A percentile compares a stretch with the other conserved stretches of the same genome.
These are phyloP conservation scores for Kondoa malvinella DNA, from an alignment of 768 basidiomycete genomes.

Conservation along the genomic window DNA sequence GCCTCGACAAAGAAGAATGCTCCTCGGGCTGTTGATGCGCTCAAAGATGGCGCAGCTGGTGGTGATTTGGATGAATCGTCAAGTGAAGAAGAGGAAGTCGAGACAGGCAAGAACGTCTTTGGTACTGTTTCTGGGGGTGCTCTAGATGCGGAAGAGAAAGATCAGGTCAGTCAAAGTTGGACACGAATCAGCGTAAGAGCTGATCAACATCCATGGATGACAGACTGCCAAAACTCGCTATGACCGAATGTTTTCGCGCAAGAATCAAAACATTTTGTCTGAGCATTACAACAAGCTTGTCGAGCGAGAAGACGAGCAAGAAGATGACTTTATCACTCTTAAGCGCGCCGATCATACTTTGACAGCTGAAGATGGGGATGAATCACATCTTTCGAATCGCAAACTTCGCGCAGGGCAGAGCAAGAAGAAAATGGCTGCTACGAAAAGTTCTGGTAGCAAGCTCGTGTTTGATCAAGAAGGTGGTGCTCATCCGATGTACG, in stretches of 20 bases:
- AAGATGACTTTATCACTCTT: slow-evolving; percentile 80
- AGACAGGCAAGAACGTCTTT: neutral
- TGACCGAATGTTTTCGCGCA: slow-evolving; percentile 92
- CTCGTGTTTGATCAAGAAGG: slow-evolving; percentile 85
- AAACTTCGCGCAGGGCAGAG: slow-evolving; percentile 37
- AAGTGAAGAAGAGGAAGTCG: slow-evolving; percentile 14
- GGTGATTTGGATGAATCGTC: slow-evolving; percentile 3
- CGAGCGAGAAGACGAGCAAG: slow-evolving; percentile 35
- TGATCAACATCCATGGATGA: slow-evolving; percentile 2
- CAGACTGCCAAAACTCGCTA: slow-evolving; percentile 57
- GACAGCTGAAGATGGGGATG: slow-evolving; percentile 25
- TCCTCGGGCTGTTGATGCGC: slow-evolving; percentile 34
- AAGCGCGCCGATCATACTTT: slow-evolving; percentile 79
- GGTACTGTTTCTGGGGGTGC: slow-evolving; percentile 13
- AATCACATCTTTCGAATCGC: slow-evolving; percentile 54
- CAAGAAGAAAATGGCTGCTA: slow-evolving; percentile 56
- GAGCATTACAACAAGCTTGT: slow-evolving; percentile 78
- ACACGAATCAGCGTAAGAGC: neutral
- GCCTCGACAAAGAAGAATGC: slow-evolving; percentile 64
- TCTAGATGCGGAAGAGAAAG: slow-evolving; percentile 27
- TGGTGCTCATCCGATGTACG: slow-evolving; percentile 59
- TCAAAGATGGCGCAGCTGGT: slow-evolving; percentile 15
- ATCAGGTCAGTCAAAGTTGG: slow-evolving; percentile 20
- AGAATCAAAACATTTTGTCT: slow-evolving; percentile 81
- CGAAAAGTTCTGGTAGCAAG: slow-evolving; percentile 51